phyloP scores from a whole-genome alignment of 2,329 filamentous ascomycete genomes.

The Paraphaeosphaeria minitans region DNA sequence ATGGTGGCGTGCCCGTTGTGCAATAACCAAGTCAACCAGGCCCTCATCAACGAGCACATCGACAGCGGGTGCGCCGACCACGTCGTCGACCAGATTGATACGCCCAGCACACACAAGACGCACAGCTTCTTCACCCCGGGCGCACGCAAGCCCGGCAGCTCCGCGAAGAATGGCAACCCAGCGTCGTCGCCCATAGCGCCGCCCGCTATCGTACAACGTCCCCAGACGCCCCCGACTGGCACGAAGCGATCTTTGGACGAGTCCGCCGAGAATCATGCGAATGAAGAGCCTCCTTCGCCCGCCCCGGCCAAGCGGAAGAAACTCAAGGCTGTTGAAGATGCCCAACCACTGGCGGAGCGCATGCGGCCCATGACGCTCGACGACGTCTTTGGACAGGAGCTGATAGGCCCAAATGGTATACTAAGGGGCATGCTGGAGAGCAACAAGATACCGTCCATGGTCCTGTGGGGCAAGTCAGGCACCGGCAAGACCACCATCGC shows the following conservation, averaged over 20 bases:
- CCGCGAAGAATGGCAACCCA: slow-evolving; percentile 27
- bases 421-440: slow-evolving; percentile 84
- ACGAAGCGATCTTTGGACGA: slow-evolving; percentile 36
- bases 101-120: slow-evolving; percentile 44
- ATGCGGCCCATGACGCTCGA: slow-evolving; percentile 87
- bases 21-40: slow-evolving; percentile 70
- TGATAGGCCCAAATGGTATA: slow-evolving; percentile 84
- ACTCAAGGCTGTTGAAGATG: slow-evolving; percentile 65
- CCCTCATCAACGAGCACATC: slow-evolving; percentile 86
- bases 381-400: slow-evolving; percentile 87
- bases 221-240: slow-evolving; percentile 33
- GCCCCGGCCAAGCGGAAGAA: slow-evolving; percentile 62
- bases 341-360: slow-evolving; percentile 86
- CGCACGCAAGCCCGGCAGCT: slow-evolving; percentile 45
- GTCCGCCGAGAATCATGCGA: slow-evolving; percentile 17
- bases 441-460: slow-evolving; percentile 89
- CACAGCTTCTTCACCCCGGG: slow-evolving; percentile 62
- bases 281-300: slow-evolving; percentile 39
- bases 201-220: slow-evolving; percentile 18
- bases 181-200: slow-evolving; percentile 26
- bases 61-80: slow-evolving; percentile 79
- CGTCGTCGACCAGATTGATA: slow-evolving; percentile 60
- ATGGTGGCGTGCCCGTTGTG: slow-evolving; percentile 84
- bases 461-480: slow-evolving; percentile 84
- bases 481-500: slow-evolving; percentile 93